Evolutionary conservation across 164 flowering plant species (phyloP).

Genomic region (Cinnamomum micranthum): DNA sequence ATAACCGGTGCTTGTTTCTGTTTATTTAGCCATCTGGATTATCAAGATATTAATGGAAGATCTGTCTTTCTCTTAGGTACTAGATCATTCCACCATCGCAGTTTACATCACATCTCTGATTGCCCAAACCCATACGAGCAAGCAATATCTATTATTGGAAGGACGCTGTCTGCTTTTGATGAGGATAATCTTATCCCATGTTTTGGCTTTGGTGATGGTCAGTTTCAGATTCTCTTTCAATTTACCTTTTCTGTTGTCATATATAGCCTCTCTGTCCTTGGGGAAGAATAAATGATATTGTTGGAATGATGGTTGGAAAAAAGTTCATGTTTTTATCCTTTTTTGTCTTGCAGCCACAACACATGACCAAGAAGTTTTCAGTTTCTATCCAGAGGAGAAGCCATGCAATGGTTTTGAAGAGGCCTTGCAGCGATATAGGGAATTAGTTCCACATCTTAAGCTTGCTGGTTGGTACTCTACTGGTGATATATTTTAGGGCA

Average conservation of each 20-base stretch:
- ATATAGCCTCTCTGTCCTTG: background rate
- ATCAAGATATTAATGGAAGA: background rate
- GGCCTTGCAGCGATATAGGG: constrained; percentile 44
- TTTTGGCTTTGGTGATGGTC: constrained; percentile 76
- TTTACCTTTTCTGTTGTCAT: background rate
- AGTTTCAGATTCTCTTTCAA: background rate
- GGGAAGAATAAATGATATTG: background rate
- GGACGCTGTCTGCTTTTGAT: constrained; percentile 59
- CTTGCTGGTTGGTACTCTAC: constrained; percentile 43
- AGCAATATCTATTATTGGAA: constrained; percentile 61
- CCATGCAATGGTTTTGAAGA: constrained; percentile 59
- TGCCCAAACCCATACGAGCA: constrained; percentile 58
- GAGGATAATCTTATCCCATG: constrained; percentile 73
- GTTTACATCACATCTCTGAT: constrained; percentile 58
- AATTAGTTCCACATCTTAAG: constrained; percentile 51
- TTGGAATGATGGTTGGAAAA: background rate
- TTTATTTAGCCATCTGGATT: background rate
- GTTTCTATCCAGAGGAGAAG: constrained; percentile 41
- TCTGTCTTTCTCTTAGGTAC: constrained; percentile 18
- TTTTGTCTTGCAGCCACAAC: constrained; percentile 46
- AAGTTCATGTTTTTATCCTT: background rate
- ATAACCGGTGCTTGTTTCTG: no score
- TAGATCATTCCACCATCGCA: constrained; percentile 40
- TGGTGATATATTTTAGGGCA: background rate
- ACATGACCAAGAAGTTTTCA: constrained; percentile 66